A percentile compares a stretch with the other conserved stretches of the same genome.
Evolutionary conservation across 352 stramenopile genomes (phyloP).

Genomic region (Pythium scleroteichum): DNA sequence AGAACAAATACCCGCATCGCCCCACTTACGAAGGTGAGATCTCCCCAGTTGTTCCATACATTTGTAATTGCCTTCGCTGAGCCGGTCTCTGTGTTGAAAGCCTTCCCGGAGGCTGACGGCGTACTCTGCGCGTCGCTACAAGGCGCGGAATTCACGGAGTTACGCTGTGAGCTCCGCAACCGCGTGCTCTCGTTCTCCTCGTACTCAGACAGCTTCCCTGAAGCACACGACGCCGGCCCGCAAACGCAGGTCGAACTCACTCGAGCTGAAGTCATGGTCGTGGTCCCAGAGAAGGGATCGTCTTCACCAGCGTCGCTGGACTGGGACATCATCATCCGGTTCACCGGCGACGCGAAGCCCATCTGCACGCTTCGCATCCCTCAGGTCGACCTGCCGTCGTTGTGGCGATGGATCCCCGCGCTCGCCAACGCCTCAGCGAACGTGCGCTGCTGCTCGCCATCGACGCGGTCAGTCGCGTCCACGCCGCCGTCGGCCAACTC

Average conservation of each 20-base stretch:
- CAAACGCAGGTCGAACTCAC: neutral
- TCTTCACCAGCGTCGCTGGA: neutral
- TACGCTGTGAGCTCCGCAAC: neutral
- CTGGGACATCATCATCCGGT: too few species aligned
- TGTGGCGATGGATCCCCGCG: constrained; percentile 69
- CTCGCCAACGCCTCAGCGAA: constrained; percentile 59
- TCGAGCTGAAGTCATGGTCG: constrained; percentile 3
- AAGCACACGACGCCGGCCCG: neutral
- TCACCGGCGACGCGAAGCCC: neutral
- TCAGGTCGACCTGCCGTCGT: constrained; percentile 42
- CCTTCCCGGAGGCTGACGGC: neutral
- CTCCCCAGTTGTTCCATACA: too few species aligned
- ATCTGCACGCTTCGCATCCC: constrained; percentile 44
- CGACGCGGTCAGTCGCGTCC: constrained; percentile 11
- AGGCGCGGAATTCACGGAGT: neutral
- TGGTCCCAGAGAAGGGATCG: constrained; percentile 18
- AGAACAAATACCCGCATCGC: constrained; percentile 12
- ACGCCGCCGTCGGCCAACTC: constrained; percentile 16
- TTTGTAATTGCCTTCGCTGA: constrained; percentile 5
- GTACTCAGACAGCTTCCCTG: neutral
- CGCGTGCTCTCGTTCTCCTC: neutral
- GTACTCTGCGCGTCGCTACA: neutral
- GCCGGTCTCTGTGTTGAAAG: neutral
- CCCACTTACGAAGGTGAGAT: neutral
- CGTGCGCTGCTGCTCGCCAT: constrained; percentile 34